These are phyloP conservation scores for Thymus quinquecostatus DNA, from an alignment of 257 asterid genomes.

Conservation along the genomic window DNA sequence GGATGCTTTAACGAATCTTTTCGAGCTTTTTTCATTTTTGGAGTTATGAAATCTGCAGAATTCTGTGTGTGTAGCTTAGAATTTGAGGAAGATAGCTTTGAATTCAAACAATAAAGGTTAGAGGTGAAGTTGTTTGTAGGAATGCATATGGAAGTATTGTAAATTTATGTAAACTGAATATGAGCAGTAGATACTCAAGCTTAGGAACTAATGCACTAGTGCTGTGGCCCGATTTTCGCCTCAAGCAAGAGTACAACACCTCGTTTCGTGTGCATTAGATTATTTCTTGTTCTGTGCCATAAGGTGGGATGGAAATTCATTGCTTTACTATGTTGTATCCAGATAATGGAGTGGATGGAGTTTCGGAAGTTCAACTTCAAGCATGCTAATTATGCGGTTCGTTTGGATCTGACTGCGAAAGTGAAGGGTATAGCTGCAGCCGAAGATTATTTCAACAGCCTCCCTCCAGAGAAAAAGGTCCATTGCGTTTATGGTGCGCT, in stretches of 20 bases:
- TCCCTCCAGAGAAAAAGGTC: constrained; percentile 46
- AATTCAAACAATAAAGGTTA: not conserved
- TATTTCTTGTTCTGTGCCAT: no score
- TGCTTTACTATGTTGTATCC: constrained; percentile 26
- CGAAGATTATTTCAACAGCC: constrained; percentile 60
- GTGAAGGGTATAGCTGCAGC: constrained; percentile 71
- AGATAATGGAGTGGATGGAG: constrained; percentile 91
- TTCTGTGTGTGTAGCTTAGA: not conserved
- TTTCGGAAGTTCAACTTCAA: constrained; percentile 50
- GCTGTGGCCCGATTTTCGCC: not conserved
- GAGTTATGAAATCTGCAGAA: not conserved
- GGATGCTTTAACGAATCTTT: not conserved
- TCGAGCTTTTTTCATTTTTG: not conserved
- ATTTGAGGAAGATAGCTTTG: not conserved
- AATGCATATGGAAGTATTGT: not conserved
- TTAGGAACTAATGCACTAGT: not conserved
- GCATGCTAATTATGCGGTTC: constrained; percentile 47
- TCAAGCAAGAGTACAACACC: not conserved
- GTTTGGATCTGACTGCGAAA: constrained; percentile 65
- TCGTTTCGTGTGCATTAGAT: not conserved
- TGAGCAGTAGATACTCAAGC: not conserved
- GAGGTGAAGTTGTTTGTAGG: not conserved
- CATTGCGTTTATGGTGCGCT: constrained; percentile 66
- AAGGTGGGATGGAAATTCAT: constrained; percentile 11
- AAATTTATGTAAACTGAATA: not conserved